Evolutionary conservation across 805 yeast genomes (phyloP), one percentile per base, ranked within the genome.

Genomic region (Metschnikowia cubensis): DNA sequence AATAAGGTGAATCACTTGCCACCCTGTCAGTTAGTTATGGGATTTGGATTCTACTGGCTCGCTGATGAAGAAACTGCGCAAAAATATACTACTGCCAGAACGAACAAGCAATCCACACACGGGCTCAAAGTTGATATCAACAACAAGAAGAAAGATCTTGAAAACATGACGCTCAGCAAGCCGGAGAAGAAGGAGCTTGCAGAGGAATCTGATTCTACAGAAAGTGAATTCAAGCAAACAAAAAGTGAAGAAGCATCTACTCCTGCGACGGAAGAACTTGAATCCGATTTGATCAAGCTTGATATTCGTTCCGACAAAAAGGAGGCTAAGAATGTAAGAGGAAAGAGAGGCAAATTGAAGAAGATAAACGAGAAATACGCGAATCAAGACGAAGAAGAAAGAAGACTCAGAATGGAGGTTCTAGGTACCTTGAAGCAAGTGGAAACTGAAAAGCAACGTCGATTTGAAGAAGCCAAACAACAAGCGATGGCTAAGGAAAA

Each of bases 381-480:
- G 3, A 90, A 86, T 52, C 98, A 92, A 68, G 98, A 92, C 64
- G 97, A 89, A 47, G 94, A 87, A 50, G 98, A 92, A 59, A 79
- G 90, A 49, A 60, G 68, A 42, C 59, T 85, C 50, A 77, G 95
- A 56, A 82, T 92, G 87, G 82, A 85, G 51, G 87, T 86, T 1
- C 69, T 92, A 38, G 98, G 98, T 3, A 87, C 96, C 0, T 71
- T 88, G 61, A 89, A 89, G 56, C 83, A 80, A 54, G 69, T 69
- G 3, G 72, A 77, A 45, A 61, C 53, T 35, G 53, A 49, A 38
- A 60, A 65, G 37, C 59, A 60, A 22, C 50, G 55, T 37, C 50
- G 47, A 42, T 10, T 53, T 18, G 63, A 57, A 37, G 63, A 61
- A 34, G 42, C 50, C 4, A 47, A 48, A 42, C 39, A 52, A 6